Evolutionary conservation across 2,329 filamentous ascomycete genomes (phyloP), one percentile per base, ranked within the genome.

Genomic region (Amauroascus niger): DNA sequence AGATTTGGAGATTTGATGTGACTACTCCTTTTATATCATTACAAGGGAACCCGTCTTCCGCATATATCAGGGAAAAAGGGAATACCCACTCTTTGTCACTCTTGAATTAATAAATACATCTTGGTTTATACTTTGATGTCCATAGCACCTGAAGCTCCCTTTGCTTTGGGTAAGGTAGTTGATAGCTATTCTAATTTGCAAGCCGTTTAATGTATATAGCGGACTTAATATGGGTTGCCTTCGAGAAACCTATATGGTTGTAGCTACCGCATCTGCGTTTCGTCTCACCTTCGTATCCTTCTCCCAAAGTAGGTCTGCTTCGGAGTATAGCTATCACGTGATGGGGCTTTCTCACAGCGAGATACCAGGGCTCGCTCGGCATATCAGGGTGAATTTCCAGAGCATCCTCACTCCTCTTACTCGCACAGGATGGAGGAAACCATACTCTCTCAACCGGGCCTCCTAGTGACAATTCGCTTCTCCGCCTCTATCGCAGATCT

Each of bases 381-480:
- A n/a, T n/a, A n/a, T n/a, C n/a, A n/a, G 9, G n/a, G 18, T 14
- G 18, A 9, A 24, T 14, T 24, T 24, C 11, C 11, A 43, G 22
- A 43, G 9, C 9, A 26, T 26, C 9, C 6, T 22, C 20, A 24
- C 40, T 9, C 20, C 18, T 40, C 37, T 13, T 35, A 14, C 13
- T 35, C 8, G n/a, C 20, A 22, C 6, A 46, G 2, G 24, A 57
- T 57, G 56, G 56, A 55, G 33, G 39, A 51, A 60, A 57, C 9
- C 54, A 55, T 8, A 52, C 49, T 60, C 26, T 48, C 59, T 18
- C 47, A 62, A 22, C 50, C 57, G 46, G 48, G 59, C 16, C 77
- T 95, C 54, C 82, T 86, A 63, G 77, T 97, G 44, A 91, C 87
- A 35, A 84, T 97, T 67, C 89, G 91, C 69, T 97, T 98, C 79